These are phyloP conservation scores for Cryomyces antarcticus DNA, from an alignment of 495 filamentous ascomycete species.

Conservation along the genomic window DNA sequence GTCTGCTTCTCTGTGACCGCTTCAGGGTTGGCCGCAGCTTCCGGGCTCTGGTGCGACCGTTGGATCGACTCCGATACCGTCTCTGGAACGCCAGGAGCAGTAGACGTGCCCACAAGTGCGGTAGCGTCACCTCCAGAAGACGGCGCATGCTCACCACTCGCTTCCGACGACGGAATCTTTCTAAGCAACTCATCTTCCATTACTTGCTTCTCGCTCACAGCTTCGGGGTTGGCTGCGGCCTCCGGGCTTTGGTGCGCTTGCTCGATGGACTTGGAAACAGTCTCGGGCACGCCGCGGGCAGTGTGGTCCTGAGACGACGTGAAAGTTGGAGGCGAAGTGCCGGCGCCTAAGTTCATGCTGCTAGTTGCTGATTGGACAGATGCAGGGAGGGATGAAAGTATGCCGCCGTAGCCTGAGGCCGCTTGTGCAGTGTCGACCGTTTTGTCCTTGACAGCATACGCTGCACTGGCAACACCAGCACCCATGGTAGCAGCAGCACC, in stretches of 20 bases:
- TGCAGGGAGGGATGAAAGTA: background rate
- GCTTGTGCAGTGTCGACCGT: background rate
- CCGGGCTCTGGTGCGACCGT: constrained; percentile 4
- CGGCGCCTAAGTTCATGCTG: constrained; percentile 6
- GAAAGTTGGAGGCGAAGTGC: no score
- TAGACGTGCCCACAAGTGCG: no score
- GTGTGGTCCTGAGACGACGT: no score
- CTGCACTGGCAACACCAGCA: constrained; percentile 18
- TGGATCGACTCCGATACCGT: constrained; percentile 4
- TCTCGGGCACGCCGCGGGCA: background rate
- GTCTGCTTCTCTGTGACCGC: constrained; percentile 8
- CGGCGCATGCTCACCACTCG: constrained; percentile 15
- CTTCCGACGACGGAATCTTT: background rate
- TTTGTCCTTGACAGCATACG: constrained; percentile 15
- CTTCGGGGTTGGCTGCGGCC: background rate
- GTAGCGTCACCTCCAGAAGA: no score
- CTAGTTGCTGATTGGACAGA: constrained; percentile 7
- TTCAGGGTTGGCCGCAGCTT: constrained; percentile 8
- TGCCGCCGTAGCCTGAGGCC: background rate
- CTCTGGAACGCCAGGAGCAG: constrained; percentile 1
- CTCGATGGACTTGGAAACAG: background rate
- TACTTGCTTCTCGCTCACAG: constrained; percentile 4
- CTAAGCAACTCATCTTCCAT: constrained; percentile 1
- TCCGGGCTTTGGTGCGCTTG: constrained; percentile 1
- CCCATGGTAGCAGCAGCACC: constrained; percentile 18